phyloP scores from a whole-genome alignment of 192 early-diverging fungal genomes.

The Helicostylum pulchrum region DNA sequence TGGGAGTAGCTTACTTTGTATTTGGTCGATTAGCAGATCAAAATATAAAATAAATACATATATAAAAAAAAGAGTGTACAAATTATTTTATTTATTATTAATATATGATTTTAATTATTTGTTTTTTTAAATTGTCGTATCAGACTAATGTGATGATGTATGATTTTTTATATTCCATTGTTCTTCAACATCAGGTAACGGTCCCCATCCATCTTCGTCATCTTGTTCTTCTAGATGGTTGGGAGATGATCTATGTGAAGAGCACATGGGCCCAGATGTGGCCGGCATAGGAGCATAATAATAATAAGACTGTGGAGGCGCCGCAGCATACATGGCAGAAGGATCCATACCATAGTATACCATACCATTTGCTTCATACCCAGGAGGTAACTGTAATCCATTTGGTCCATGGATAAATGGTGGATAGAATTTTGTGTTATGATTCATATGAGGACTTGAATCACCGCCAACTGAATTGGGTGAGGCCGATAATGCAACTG shows the following conservation, averaged over 20 bases:
- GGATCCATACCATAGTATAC: conserved; percentile 30
- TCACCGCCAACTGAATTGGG: background rate
- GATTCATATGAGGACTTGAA: background rate
- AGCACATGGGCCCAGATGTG: background rate
- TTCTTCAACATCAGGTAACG: background rate
- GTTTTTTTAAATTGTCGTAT: too few relatives aligned
- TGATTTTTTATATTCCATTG: conserved; percentile 8
- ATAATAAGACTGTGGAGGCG: conserved; percentile 11
- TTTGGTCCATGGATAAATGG: conserved; percentile 1
- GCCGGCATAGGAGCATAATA: conserved; percentile 6
- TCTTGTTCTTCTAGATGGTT: conserved; percentile 1
- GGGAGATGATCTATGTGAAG: too few relatives aligned
- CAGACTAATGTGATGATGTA: background rate
- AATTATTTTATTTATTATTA: too few relatives aligned
- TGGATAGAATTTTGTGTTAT: background rate
- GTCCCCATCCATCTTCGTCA: conserved; percentile 7
- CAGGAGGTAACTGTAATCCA: conserved; percentile 3
- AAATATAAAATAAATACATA: too few relatives aligned
- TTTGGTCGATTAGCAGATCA: too few relatives aligned
- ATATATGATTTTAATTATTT: too few relatives aligned
- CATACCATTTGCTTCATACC: conserved; percentile 34
- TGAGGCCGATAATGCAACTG: background rate
- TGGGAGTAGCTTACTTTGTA: too few relatives aligned
- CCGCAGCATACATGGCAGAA: conserved; percentile 8
- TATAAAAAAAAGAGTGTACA: too few relatives aligned